Percentiles rank a stretch among this genome's conserved stretches.
Conservation (phyloP, 352 stramenopile species). For the Globisporangium irregulare region DNA sequence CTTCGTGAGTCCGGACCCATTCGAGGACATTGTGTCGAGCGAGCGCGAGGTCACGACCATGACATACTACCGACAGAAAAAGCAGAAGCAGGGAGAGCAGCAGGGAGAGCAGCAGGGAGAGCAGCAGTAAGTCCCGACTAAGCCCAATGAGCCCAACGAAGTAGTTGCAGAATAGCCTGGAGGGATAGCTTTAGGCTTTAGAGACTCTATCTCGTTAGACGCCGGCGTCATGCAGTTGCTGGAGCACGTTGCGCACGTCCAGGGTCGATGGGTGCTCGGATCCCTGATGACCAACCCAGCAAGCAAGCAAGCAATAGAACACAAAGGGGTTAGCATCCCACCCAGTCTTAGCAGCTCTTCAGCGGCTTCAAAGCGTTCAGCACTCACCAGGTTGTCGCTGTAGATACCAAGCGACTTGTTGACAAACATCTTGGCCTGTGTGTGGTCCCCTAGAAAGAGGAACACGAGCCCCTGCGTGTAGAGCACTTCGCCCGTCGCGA, state of each 20-base stretch:
- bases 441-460: slow-evolving; percentile 49
- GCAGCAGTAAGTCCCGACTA: not conserved
- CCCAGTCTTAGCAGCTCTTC: not conserved
- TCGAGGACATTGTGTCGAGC: slow-evolving; percentile 56
- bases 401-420: slow-evolving; percentile 57
- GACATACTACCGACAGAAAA: slow-evolving; percentile 30
- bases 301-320: not conserved
- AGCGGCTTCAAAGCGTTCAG: not conserved
- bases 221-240: slow-evolving; percentile 45
- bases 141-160: not conserved
- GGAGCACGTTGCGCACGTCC: slow-evolving; percentile 51
- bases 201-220: slow-evolving; percentile 19
- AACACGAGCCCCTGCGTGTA: slow-evolving; percentile 61
- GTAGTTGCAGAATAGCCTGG: not conserved
- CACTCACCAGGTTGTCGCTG: slow-evolving; percentile 43
- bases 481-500: slow-evolving; percentile 55
- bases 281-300: slow-evolving; percentile 24
- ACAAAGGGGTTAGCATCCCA: not conserved
- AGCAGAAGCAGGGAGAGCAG: not conserved
- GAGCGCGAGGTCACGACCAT: slow-evolving; percentile 60
- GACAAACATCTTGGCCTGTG: slow-evolving; percentile 48
- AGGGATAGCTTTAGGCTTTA: not conserved
- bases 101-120: no score
- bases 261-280: slow-evolving; percentile 54
- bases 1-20: slow-evolving; percentile 67